Evolutionary conservation across 1,139 yeast genomes (phyloP).

Genomic region (Hyphopichia buzzinii): DNA sequence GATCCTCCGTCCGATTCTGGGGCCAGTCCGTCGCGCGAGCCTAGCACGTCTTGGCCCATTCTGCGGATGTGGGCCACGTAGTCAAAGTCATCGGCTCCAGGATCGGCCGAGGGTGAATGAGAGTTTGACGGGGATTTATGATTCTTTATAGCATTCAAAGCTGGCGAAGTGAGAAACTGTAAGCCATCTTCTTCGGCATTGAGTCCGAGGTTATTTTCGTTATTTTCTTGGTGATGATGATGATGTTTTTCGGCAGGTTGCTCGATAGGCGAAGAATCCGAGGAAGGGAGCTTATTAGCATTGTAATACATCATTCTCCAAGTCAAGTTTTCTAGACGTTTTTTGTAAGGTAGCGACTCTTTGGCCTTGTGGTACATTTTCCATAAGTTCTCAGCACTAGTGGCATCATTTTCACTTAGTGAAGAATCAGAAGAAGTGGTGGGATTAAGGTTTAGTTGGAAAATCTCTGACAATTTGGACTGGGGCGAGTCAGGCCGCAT

Average conservation of each 20-base stretch:
- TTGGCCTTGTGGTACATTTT: slow-evolving; percentile 75
- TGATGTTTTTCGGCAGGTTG: slow-evolving; percentile 2
- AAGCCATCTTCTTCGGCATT: not conserved
- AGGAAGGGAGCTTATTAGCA: slow-evolving; percentile 16
- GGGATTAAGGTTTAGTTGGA: slow-evolving; percentile 2
- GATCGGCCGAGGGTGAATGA: slow-evolving; percentile 18
- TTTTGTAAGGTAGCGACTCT: slow-evolving; percentile 72
- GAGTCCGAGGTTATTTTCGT: too few relatives aligned
- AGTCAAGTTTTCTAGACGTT: slow-evolving; percentile 76
- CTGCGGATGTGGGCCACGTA: slow-evolving; percentile 65
- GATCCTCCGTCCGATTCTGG: slow-evolving; percentile 7
- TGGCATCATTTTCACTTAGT: slow-evolving; percentile 2
- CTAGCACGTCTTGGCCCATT: slow-evolving; percentile 43
- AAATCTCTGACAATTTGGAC: not conserved
- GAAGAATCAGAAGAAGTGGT: not conserved
- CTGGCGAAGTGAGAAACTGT: slow-evolving; percentile 8
- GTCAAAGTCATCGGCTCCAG: slow-evolving; percentile 57
- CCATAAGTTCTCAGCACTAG: slow-evolving; percentile 64
- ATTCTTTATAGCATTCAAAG: slow-evolving; percentile 6
- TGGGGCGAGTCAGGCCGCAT: not conserved
- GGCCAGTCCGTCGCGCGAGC: not conserved
- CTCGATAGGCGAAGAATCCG: slow-evolving; percentile 3
- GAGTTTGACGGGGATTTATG: not conserved
- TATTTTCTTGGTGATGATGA: too few relatives aligned
- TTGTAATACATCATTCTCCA: slow-evolving; percentile 82